Evolutionary conservation across 1,139 yeast species (phyloP), one percentile per base, ranked within the genome.

Genomic region (Candida frijolesensis): DNA sequence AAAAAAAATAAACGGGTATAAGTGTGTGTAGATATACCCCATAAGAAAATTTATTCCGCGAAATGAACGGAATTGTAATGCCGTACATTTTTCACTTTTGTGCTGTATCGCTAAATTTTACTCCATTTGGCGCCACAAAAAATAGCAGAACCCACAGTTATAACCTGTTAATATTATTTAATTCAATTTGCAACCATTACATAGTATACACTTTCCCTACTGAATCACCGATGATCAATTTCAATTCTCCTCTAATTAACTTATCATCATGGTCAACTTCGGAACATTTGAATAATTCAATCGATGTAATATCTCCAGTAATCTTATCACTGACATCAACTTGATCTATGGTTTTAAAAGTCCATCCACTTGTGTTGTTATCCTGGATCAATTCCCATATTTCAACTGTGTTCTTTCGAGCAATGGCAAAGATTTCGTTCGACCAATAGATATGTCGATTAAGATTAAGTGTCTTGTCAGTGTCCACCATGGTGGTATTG

Each of bases 391-490:
- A 49, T 47, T 70, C 73, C 54, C 61, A 70, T 1, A 74, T 54
- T 33, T 65, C 63, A 8, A 66, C 48, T 11, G 54, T 46, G 33
- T 59, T 55, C 4, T 63, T 61, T 44, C 59, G 54, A 8, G 71
- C 63, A 44, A 70, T 52, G 1, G 62, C 75, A 49, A 72, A 54
- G 32, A 70, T 53, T 46, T 75, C 80, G 42, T 66, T 65, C 16
- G 71, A 61, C 80, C 80, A 76, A 55, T 68, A 73, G 2, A 61
- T 60, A 51, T 76, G 80, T 35, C 55, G 60, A 48, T 61, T 67
- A 3, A 56, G 50, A 3, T 60, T 55, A 59, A 58, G 63, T 7
- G 58, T 55, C 45, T 61, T 63, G 2, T 62, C 64, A 2, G 67
- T 57, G 40, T 68, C 71, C 2, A 67, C 67, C 53, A 59, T 57